Evolutionary conservation across 164 flowering plant genomes (phyloP).

Genomic region (Euptelea pleiosperma): DNA sequence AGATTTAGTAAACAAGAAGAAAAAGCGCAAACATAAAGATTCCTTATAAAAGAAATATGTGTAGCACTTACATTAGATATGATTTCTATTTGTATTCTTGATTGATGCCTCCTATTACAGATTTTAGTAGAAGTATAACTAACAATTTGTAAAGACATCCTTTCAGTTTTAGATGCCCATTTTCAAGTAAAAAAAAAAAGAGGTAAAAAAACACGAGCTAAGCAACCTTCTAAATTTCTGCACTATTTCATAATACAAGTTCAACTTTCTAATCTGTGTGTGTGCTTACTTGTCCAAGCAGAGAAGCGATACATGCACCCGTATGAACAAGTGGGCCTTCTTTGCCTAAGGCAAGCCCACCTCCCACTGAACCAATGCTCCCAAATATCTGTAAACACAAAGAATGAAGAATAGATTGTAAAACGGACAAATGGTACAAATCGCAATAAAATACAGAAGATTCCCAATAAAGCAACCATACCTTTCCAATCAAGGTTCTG

Average conservation of each 20-base stretch:
- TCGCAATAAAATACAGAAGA: constrained; percentile 1
- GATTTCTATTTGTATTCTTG: too few relatives aligned
- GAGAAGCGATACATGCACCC: constrained; percentile 99
- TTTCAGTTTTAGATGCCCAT: not conserved
- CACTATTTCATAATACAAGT: not conserved
- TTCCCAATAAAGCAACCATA: constrained; percentile 16
- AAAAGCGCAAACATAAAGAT: too few relatives aligned
- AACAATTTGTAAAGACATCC: not conserved
- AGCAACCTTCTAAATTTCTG: not conserved
- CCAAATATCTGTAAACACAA: constrained; percentile 68
- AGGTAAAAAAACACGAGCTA: too few relatives aligned
- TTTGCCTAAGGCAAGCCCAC: constrained; percentile 96
- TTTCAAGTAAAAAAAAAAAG: too few relatives aligned
- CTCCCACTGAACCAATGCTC: constrained; percentile 99
- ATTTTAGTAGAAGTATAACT: not conserved
- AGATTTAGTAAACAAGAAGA: too few relatives aligned
- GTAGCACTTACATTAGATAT: too few relatives aligned
- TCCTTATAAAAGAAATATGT: too few relatives aligned
- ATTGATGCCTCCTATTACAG: too few relatives aligned
- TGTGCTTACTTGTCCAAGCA: constrained; percentile 85
- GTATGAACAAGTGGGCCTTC: constrained; percentile 99
- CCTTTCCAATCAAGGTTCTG: constrained; percentile 97
- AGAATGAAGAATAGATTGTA: constrained; percentile 7
- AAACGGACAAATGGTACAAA: not conserved
- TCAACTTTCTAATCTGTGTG: not conserved